Evolutionary conservation across 2,329 filamentous ascomycete species (phyloP).

Genomic region (Talaromyces pinophilus): DNA sequence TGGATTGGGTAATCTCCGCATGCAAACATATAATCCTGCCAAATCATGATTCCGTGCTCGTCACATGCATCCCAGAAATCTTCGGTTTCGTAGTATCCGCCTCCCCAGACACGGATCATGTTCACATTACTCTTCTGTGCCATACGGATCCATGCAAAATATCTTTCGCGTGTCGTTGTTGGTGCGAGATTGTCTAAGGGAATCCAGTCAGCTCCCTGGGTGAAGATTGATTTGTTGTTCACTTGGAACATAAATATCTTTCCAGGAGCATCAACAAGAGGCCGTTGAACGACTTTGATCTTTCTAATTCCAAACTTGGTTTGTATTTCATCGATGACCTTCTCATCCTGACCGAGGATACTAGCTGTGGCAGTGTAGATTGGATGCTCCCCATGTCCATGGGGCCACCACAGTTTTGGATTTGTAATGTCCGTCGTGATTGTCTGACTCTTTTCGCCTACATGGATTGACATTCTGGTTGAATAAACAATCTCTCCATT

Average conservation of each 20-base stretch:
- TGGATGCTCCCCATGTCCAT: too few species aligned
- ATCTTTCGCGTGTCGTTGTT: conserved; percentile 49
- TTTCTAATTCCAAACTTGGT: too few species aligned
- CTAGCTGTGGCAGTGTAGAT: too few species aligned
- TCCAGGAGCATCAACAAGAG: too few species aligned
- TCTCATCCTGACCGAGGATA: too few species aligned
- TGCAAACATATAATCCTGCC: conserved; percentile 77
- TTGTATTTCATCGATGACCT: too few species aligned
- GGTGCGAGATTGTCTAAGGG: conserved; percentile 58
- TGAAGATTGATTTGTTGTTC: conserved; percentile 60
- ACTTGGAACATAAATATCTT: conserved; percentile 32
- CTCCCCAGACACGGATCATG: conserved; percentile 69
- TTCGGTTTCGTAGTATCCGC: conserved; percentile 72
- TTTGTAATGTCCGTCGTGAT: too few species aligned
- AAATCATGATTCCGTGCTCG: conserved; percentile 69
- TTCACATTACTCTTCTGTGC: conserved; percentile 56
- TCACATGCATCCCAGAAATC: conserved; percentile 70
- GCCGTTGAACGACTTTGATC: too few species aligned
- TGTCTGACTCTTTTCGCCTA: too few species aligned
- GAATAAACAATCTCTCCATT: too few species aligned
- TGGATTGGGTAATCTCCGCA: conserved; percentile 68
- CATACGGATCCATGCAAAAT: conserved; percentile 55
- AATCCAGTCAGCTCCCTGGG: conserved; percentile 60
- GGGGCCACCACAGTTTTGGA: too few species aligned
- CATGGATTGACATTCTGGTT: too few species aligned